These are phyloP conservation scores for Tolypocladium inflatum DNA, from an alignment of 2,329 filamentous ascomycete species.

Conservation along the genomic window DNA sequence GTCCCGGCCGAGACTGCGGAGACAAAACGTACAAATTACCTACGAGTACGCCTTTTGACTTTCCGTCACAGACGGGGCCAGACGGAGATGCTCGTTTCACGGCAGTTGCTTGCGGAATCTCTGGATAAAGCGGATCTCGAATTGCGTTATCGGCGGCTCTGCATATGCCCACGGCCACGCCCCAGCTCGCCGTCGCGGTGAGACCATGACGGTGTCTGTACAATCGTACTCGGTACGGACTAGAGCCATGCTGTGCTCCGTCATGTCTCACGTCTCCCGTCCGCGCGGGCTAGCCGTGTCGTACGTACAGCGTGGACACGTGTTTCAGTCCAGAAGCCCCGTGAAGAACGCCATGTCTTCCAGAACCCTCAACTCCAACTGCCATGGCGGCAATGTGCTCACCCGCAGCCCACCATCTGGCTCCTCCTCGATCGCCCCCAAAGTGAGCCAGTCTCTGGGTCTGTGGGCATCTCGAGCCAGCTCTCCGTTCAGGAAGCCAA, in stretches of 20 bases:
- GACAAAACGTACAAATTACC: neutral
- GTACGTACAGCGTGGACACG: neutral
- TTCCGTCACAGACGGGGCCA: neutral
- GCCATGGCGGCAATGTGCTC: neutral
- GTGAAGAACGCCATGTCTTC: neutral
- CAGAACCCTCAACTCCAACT: neutral
- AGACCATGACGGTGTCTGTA: neutral
- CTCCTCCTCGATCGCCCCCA: neutral
- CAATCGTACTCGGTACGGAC: neutral
- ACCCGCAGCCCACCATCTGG: neutral
- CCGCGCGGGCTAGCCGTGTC: neutral
- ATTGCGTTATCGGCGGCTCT: neutral
- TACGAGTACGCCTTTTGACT: neutral
- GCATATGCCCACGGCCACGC: neutral
- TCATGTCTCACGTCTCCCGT: neutral
- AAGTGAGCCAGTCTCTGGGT: neutral
- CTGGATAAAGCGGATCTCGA: neutral
- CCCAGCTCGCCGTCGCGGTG: neutral
- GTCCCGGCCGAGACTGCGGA: neutral
- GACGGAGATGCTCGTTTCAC: neutral
- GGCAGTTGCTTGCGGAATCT: neutral
- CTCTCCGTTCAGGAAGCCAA: neutral
- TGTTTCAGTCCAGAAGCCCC: neutral
- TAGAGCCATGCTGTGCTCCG: neutral
- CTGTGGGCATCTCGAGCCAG: neutral